Conservation (phyloP, 768 basidiomycete species). For the Saitozyma podzolica region DNA sequence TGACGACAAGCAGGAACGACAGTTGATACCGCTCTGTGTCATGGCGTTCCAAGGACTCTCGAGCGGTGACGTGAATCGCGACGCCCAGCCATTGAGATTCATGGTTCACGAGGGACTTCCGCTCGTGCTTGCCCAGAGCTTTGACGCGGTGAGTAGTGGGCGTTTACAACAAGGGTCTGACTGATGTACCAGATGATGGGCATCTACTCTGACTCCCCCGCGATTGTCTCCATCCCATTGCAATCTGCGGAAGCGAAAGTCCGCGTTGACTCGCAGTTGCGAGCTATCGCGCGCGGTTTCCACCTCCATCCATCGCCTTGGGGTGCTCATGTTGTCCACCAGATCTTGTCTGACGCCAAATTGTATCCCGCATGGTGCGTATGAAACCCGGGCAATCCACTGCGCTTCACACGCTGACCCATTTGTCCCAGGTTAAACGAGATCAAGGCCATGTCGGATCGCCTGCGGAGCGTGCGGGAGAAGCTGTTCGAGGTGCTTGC, state of each 20-base stretch:
- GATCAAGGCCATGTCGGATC: conserved; percentile 91
- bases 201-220: conserved; percentile 48
- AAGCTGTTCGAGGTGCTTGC: conserved; percentile 75
- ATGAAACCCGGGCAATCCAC: neutral
- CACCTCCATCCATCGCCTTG: conserved; percentile 50
- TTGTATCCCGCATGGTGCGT: conserved; percentile 83
- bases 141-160: conserved; percentile 41
- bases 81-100: conserved; percentile 46
- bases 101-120: conserved; percentile 50
- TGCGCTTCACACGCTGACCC: neutral
- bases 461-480: conserved; percentile 91
- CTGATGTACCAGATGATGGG: conserved; percentile 48
- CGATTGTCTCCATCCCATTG: conserved; percentile 49
- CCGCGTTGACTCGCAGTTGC: conserved; percentile 49
- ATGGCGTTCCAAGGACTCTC: conserved; percentile 49
- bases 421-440: conserved; percentile 64
- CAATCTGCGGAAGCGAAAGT: conserved; percentile 36
- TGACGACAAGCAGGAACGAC: conserved; percentile 48
- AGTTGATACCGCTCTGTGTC: conserved; percentile 43
- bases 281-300: conserved; percentile 40
- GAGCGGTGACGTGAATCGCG: conserved; percentile 41
- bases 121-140: conserved; percentile 46
- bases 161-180: conserved; percentile 4
- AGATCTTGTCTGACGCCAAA: conserved; percentile 69
- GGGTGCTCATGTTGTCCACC: conserved; percentile 45